Percentiles rank a stretch among this genome's conserved stretches.
These are phyloP conservation scores for Pseudotulostoma volvatum DNA, from an alignment of 495 filamentous ascomycete genomes.

Conservation along the genomic window DNA sequence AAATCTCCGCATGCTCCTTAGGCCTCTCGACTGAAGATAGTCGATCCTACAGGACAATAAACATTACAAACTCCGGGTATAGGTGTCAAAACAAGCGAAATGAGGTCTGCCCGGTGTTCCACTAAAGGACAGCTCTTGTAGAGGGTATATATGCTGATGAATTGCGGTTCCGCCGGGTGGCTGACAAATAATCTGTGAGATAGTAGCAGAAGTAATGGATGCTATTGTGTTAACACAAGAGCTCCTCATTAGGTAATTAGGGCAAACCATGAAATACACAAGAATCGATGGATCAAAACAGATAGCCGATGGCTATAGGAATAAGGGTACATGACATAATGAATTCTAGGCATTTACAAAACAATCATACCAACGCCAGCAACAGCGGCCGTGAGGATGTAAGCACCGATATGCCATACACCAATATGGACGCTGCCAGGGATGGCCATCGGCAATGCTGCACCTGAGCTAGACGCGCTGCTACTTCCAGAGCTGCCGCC, in stretches of 20 bases:
- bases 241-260: background rate
- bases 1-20: no score
- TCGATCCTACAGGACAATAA: no score
- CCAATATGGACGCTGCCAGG: constrained; percentile 40
- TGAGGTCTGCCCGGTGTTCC: no score
- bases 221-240: background rate
- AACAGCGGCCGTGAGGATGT: constrained; percentile 46
- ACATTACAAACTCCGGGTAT: no score
- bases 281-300: background rate
- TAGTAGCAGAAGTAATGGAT: background rate
- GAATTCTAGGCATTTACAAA: constrained; percentile 34
- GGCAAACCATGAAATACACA: background rate
- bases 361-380: constrained; percentile 63
- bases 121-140: background rate
- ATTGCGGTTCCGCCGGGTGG: background rate
- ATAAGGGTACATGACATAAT: background rate
- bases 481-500: constrained; percentile 18
- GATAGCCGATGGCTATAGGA: background rate
- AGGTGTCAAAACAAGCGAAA: no score
- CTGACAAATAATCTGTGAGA: background rate
- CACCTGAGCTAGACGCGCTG: constrained; percentile 20
- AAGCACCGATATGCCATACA: constrained; percentile 47
- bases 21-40: no score
- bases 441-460: constrained; percentile 28
- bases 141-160: no score